phyloP scores from a whole-genome alignment of 2,329 filamentous ascomycete species.

The Monilinia laxa region DNA sequence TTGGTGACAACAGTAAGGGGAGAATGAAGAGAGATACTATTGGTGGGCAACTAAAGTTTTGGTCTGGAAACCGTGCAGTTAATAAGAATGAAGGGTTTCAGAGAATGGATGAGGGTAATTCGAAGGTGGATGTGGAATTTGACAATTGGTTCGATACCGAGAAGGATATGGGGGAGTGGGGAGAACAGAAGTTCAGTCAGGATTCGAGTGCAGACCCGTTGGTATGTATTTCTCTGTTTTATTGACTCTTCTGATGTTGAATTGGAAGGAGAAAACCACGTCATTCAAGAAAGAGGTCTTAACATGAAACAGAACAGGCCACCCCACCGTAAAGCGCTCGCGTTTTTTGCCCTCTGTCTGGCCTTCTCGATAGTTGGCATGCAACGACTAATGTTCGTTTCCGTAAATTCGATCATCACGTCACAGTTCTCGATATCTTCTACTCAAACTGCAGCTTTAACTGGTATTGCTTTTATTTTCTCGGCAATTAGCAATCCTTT shows the following conservation, averaged over 20 bases:
- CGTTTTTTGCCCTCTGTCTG: conserved; percentile 49
- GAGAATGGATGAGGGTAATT: background rate
- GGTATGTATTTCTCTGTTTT: conserved; percentile 5
- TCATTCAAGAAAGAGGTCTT: background rate
- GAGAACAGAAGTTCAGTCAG: background rate
- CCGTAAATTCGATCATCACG: conserved; percentile 49
- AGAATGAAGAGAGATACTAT: conserved; percentile 8
- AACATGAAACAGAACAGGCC: conserved; percentile 52
- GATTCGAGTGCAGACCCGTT: conserved; percentile 3
- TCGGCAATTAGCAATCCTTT: conserved; percentile 49
- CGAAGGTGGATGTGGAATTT: background rate
- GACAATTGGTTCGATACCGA: background rate
- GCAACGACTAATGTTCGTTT: conserved; percentile 56
- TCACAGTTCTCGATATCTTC: conserved; percentile 48
- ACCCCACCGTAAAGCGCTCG: conserved; percentile 53
- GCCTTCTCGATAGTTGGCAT: conserved; percentile 49
- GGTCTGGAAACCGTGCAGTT: background rate
- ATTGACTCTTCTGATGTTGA: background rate
- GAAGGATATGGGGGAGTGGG: conserved; percentile 4
- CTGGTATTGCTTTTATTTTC: conserved; percentile 53
- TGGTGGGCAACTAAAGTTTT: conserved; percentile 12
- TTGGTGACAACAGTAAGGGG: background rate
- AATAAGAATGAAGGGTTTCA: background rate
- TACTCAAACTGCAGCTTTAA: conserved; percentile 50
- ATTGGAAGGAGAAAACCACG: no score